Evolutionary conservation across 2,329 filamentous ascomycete species (phyloP).

Genomic region (Thielaviopsis euricoi): DNA sequence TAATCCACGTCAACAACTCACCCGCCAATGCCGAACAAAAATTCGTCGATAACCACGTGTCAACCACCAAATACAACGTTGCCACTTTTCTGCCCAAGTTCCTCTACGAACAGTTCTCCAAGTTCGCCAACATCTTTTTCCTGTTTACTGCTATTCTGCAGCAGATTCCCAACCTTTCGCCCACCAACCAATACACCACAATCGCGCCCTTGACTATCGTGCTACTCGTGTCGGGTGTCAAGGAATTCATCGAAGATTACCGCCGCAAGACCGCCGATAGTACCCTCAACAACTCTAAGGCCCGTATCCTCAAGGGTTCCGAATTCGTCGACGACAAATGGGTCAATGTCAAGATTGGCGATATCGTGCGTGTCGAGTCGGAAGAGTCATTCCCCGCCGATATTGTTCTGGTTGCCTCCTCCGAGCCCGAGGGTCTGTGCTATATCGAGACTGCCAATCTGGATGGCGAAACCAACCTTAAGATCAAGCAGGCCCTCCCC

Average conservation of each 20-base stretch:
- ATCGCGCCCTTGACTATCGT: conserved; percentile 88
- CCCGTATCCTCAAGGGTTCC: conserved; percentile 67
- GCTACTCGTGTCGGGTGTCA: conserved; percentile 82
- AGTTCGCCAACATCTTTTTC: conserved; percentile 99
- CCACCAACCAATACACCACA: conserved; percentile 89
- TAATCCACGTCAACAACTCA: conserved; percentile 93
- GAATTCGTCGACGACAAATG: conserved; percentile 77
- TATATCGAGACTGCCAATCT: conserved; percentile 98
- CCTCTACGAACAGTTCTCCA: conserved; percentile 94
- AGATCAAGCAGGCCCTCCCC: conserved; percentile 93
- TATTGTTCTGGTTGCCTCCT: conserved; percentile 79
- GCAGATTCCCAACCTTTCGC: conserved; percentile 87
- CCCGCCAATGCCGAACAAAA: conserved; percentile 80
- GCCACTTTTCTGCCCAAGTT: conserved; percentile 93
- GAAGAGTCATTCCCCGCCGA: conserved; percentile 93
- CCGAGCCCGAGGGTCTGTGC: conserved; percentile 91
- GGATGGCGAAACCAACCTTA: conserved; percentile 94
- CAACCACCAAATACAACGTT: conserved; percentile 92
- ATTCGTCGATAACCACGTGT: conserved; percentile 92
- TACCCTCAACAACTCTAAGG: conserved; percentile 73
- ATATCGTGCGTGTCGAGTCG: conserved; percentile 83
- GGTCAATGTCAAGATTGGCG: conserved; percentile 85
- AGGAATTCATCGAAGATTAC: conserved; percentile 88
- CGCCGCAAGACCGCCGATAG: conserved; percentile 76
- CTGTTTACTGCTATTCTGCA: conserved; percentile 88